Evolutionary conservation across 352 stramenopile genomes (phyloP).

Genomic region (Globisporangium ultimum): DNA sequence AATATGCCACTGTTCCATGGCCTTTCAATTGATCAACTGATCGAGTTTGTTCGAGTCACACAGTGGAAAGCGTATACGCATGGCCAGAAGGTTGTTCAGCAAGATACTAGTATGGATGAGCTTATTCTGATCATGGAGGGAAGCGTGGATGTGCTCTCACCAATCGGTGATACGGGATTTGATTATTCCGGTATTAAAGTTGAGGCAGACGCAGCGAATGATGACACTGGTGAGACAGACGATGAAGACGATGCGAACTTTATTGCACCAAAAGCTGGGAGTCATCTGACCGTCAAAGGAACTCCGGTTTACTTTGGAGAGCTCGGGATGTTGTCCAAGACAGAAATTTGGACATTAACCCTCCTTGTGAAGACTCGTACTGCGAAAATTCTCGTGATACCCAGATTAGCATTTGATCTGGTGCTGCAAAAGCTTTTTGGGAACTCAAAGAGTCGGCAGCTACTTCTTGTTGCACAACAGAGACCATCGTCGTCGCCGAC

Average conservation of each 20-base stretch:
- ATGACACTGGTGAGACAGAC: neutral
- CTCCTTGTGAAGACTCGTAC: conserved; percentile 15
- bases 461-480: conserved; percentile 16
- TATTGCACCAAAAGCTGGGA: neutral
- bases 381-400: conserved; percentile 28
- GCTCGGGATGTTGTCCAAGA: conserved; percentile 41
- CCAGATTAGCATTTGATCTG: conserved; percentile 33
- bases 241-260: neutral
- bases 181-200: neutral
- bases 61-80: conserved; percentile 28
- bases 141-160: conserved; percentile 5
- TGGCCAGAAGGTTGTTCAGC: conserved; percentile 20
- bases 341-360: conserved; percentile 34
- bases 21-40: conserved; percentile 47
- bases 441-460: conserved; percentile 19
- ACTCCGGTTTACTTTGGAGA: conserved; percentile 32
- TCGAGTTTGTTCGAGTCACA: conserved; percentile 39
- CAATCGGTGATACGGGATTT: neutral
- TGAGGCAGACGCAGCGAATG: neutral
- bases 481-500: conserved; percentile 36
- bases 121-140: conserved; percentile 48
- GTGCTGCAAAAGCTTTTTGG: conserved; percentile 41
- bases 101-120: conserved; percentile 29
- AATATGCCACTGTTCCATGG: conserved; percentile 24
- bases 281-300: conserved; percentile 7